These are phyloP conservation scores for Diplodia intermedia DNA, from an alignment of 2,329 filamentous ascomycete genomes.

Conservation along the genomic window DNA sequence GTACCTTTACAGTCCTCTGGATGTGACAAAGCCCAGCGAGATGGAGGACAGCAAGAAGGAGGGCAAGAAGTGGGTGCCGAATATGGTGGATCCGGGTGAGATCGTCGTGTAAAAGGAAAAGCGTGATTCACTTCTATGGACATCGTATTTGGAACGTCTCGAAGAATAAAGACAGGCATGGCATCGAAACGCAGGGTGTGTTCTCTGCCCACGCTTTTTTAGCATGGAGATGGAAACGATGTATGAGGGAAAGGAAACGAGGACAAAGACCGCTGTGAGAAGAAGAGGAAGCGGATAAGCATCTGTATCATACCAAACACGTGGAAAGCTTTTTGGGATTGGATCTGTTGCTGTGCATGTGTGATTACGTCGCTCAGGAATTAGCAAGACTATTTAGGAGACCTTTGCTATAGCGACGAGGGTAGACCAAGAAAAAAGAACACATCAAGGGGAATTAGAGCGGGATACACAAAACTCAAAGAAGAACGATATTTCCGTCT, in stretches of 20 bases:
- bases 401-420: background rate
- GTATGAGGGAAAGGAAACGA: slow-evolving; percentile 21
- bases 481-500: background rate
- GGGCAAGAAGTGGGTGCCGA: slow-evolving; percentile 58
- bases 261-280: slow-evolving; percentile 7
- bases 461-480: background rate
- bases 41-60: slow-evolving; percentile 48
- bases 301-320: slow-evolving; percentile 27
- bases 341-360: background rate
- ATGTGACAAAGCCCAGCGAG: slow-evolving; percentile 60
- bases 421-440: background rate
- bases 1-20: slow-evolving; percentile 89
- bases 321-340: slow-evolving; percentile 7
- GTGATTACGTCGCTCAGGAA: background rate
- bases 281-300: background rate
- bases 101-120: slow-evolving; percentile 52
- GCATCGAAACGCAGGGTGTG: background rate
- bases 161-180: background rate
- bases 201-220: background rate
- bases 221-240: background rate
- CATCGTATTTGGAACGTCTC: slow-evolving; percentile 14
- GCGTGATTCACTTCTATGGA: slow-evolving; percentile 19
- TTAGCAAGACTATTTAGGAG: background rate
- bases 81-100: slow-evolving; percentile 64
- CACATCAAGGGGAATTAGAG: background rate